Conservation (phyloP, 1,284 basidiomycete species). For the Tilletia horrida region DNA sequence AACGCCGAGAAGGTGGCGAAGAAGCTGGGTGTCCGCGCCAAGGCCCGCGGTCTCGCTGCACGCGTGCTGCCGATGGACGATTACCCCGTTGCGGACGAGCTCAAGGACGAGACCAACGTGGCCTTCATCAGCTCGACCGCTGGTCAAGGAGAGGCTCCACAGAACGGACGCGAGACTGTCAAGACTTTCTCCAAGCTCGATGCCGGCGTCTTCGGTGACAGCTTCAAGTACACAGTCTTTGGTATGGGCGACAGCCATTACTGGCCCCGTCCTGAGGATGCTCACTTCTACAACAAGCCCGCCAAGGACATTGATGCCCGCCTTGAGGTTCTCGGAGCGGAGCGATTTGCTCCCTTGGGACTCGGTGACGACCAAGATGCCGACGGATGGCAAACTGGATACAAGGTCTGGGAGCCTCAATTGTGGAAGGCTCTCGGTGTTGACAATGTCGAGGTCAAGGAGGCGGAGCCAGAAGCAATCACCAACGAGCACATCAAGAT, state of each 20-base stretch:
- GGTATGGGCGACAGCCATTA: constrained; percentile 98
- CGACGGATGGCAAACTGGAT: constrained; percentile 92
- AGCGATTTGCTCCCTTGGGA: constrained; percentile 58
- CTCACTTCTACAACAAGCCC: constrained; percentile 96
- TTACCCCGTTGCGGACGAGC: constrained; percentile 65
- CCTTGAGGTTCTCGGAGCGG: constrained; percentile 47
- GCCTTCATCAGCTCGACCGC: constrained; percentile 89
- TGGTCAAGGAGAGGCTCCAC: constrained; percentile 96
- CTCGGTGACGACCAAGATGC: constrained; percentile 97
- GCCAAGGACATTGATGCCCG: constrained; percentile 82
- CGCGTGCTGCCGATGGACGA: constrained; percentile 65
- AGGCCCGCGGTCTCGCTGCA: constrained; percentile 76
- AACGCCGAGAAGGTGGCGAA: constrained; percentile 93
- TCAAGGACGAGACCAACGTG: constrained; percentile 66
- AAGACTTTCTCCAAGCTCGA: constrained; percentile 70
- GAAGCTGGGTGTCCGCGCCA: constrained; percentile 76
- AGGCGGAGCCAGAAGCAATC: constrained; percentile 92
- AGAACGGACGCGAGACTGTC: constrained; percentile 87
- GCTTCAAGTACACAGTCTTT: constrained; percentile 66
- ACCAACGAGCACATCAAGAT: constrained; percentile 99
- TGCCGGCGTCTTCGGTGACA: constrained; percentile 23
- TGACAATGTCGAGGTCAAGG: constrained; percentile 79
- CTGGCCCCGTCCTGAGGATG: constrained; percentile 95
- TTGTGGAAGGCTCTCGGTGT: constrained; percentile 95
- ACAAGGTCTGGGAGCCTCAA: constrained; percentile 87